Evolutionary conservation across 2,329 filamentous ascomycete genomes (phyloP).

Genomic region (Xylogone sp.): DNA sequence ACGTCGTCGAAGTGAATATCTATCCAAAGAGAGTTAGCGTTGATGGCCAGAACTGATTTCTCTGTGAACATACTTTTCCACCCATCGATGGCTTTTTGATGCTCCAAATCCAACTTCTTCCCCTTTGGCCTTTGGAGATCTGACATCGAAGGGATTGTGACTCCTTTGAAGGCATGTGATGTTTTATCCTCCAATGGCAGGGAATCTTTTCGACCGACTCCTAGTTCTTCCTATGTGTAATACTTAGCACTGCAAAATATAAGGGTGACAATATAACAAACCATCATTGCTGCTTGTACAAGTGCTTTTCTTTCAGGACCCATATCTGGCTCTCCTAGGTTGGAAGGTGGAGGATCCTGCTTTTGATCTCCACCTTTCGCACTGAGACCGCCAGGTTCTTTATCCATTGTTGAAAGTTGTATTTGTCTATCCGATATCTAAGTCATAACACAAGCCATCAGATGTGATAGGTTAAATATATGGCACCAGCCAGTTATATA

Average conservation of each 20-base stretch:
- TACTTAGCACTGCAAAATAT: not conserved
- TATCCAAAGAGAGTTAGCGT: not conserved
- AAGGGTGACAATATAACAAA: not conserved
- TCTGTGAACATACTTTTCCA: not conserved
- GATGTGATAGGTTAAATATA: too few relatives aligned
- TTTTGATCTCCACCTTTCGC: not conserved
- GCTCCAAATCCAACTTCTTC: not conserved
- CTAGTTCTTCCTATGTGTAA: conserved; percentile 23
- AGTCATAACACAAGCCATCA: too few relatives aligned
- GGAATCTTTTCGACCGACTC: conserved; percentile 19
- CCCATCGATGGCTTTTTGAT: not conserved
- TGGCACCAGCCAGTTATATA: too few relatives aligned
- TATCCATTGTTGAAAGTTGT: too few relatives aligned
- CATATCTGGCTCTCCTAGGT: too few relatives aligned
- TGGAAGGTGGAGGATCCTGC: not conserved
- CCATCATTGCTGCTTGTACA: not conserved
- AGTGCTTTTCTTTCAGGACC: not conserved
- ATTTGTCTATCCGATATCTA: too few relatives aligned
- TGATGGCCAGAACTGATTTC: not conserved
- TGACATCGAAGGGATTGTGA: not conserved
- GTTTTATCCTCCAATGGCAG: conserved; percentile 21
- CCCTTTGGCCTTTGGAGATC: not conserved
- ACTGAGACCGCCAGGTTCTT: too few relatives aligned
- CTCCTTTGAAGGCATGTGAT: not conserved
- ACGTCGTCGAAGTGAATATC: conserved; percentile 15